Base-by-base conservation (phyloP, 306 rosid genomes). In the Cercis canadensis region DNA sequence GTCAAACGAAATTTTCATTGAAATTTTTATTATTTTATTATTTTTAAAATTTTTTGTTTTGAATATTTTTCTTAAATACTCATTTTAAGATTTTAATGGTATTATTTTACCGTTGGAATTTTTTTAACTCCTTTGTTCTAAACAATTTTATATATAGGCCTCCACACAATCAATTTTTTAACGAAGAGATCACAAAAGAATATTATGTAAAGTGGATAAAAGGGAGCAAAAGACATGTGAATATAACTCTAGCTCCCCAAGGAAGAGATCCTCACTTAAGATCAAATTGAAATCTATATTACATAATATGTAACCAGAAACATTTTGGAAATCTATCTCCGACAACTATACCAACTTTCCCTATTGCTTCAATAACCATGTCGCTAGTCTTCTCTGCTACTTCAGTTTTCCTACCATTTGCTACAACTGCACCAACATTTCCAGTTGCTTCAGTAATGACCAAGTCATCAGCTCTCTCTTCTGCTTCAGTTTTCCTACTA, bases 331-430 rank as follows among this genome's bases (percentile, higher is more conserved):
- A 69, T 32, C 32, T 44, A 18, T 61, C 75, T 45, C 33, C 69
- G 14, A 24, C 56, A n/a, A 29, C 56, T 29, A 1, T 40, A 14
- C 5, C 34, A 44, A 21, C 55, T 18, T 44, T 43, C 11, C 24
- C 0, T 5, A 19, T 13, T 13, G 5, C 40, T 60, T 78, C 12
- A 69, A 24, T 10, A 41, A 51, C 31, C 57, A 65, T 66, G 75
- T 75, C 45, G 19, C 67, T 76, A 29, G 9, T 75, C 11, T 62
- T 75, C 6, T 47, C 60, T 72, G 74, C 82, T 58, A 76, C 70
- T 74, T 80, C 82, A 11, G 62, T 31, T 78, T 76, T 67, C 29
- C 15, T 45, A 29, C 58, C 52, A 31, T 75, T 72, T 51, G 62
- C 63, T 21, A 17, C 70, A 49, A 65, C 65, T 45, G 34, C 54